phyloP scores from a whole-genome alignment of 352 stramenopile species.

The Phytophthora tubulina region DNA sequence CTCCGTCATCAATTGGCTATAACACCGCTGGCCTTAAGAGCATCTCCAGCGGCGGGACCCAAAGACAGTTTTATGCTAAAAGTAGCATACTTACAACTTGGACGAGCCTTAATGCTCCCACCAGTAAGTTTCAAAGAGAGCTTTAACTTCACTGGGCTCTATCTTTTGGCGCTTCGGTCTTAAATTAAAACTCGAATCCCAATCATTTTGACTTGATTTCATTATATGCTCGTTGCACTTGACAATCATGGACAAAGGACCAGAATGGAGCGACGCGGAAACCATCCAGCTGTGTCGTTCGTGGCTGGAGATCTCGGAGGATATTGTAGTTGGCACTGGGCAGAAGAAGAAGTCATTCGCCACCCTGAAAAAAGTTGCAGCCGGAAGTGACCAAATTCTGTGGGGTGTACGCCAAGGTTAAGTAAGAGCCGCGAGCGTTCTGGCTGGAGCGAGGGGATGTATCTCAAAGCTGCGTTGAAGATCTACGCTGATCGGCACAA shows the following conservation, averaged over 20 bases:
- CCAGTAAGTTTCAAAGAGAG: background rate
- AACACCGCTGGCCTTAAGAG: conserved; percentile 8
- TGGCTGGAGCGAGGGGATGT: conserved; percentile 1
- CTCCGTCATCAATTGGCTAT: no score
- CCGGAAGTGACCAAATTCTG: background rate
- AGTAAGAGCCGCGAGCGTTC: no score
- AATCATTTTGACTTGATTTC: background rate
- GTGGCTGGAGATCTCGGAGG: no score
- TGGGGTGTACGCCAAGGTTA: no score
- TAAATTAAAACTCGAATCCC: conserved; percentile 3
- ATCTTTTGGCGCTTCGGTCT: background rate
- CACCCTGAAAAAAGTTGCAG: background rate
- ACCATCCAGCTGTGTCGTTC: background rate
- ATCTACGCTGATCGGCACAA: conserved; percentile 17
- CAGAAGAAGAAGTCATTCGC: no score
- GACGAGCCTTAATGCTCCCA: conserved; percentile 7
- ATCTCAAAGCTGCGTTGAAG: background rate
- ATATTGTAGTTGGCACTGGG: no score
- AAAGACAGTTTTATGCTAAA: conserved; percentile 6
- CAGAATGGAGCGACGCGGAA: background rate
- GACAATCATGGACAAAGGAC: background rate
- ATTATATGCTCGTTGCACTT: background rate
- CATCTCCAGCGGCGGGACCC: conserved; percentile 3
- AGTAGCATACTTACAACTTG: conserved; percentile 6
- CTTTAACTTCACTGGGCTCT: conserved; percentile 11